Evolutionary conservation across 495 filamentous ascomycete species (phyloP), one percentile per base, ranked within the genome.

Genomic region (Talaromyces nanjingensis): DNA sequence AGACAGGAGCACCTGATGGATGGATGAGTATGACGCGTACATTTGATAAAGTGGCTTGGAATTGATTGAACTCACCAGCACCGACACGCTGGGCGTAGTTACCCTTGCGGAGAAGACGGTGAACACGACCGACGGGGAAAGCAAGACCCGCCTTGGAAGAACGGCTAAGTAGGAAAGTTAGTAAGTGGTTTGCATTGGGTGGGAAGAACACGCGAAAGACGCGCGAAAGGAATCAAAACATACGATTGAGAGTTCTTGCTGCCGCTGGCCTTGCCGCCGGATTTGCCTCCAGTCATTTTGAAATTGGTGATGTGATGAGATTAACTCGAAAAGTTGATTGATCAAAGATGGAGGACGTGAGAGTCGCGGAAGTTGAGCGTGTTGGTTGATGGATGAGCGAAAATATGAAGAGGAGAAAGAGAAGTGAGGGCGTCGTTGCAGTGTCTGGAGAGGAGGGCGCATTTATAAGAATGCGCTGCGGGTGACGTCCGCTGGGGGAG

Each of bases 61-160:
- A 4, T 1, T 14, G 29, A 6, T 16, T 16, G 65, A 64, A 76
- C 82, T 74, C 72, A 87, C 91, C 89, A 74, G 93, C 93, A 93
- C 93, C 94, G 75, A 97, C 96, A 88, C 94, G 96, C 85, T 98
- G 94, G 72, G 94, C 94, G 74, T 98, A 98, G 90, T 98, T 98
- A 74, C 94, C 94, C 87, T 98, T 98, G 81, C 94, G 89, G 76
- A 98, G 86, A 65, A 98, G 91, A 91, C 94, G 93, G 83, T 98
- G 94, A 70, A 98, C 94, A 96, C 94, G 94, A 77, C 94, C 94
- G 76, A 98, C 94, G 69, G 94, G 94, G 87, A 98, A 98, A 70
- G 94, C 94, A 72, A 98, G 89, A 87, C 94, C 94, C 64, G 94
- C 94, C 88, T 98, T 98, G 74, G 94, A 96, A 61, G 94, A 98